Evolutionary conservation across 169 alveolate genomes (phyloP).

Genomic region (Plasmodium billcollinsi): DNA sequence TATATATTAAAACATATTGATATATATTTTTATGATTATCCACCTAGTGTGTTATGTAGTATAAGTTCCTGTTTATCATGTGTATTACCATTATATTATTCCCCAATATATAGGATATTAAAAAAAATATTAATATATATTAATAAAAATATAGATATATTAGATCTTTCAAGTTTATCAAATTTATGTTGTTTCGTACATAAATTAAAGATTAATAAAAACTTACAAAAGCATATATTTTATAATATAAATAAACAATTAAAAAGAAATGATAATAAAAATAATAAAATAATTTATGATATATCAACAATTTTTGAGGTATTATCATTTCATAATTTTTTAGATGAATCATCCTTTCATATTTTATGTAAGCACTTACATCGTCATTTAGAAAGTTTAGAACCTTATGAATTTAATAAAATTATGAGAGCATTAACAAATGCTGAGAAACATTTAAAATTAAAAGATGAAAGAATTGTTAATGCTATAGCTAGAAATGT

Average conservation of each 20-base stretch:
- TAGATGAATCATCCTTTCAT: constrained; percentile 78
- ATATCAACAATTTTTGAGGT: constrained; percentile 80
- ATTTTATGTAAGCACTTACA: constrained; percentile 81
- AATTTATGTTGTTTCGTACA: constrained; percentile 75
- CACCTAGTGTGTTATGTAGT: constrained; percentile 57
- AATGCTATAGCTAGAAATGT: constrained; percentile 81
- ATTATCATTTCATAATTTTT: constrained; percentile 66
- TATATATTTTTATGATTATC: constrained; percentile 57
- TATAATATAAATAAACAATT: constrained; percentile 30
- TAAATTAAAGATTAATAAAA: constrained; percentile 35
- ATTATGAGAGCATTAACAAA: constrained; percentile 80
- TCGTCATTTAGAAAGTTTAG: constrained; percentile 81
- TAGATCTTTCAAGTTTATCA: constrained; percentile 54
- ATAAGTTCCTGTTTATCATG: constrained; percentile 44
- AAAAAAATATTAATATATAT: constrained; percentile 69
- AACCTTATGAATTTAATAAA: constrained; percentile 86
- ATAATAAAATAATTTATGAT: constrained; percentile 72
- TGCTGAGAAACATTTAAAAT: constrained; percentile 21
- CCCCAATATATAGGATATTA: constrained; percentile 64
- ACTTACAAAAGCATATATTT: constrained; percentile 49
- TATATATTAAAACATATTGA: constrained; percentile 65
- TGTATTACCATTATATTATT: constrained; percentile 58
- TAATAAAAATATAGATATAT: neutral
- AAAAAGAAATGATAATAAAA: constrained; percentile 35
- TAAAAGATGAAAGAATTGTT: constrained; percentile 73